Base-by-base conservation (phyloP, 2,329 filamentous ascomycete species). In the Coleophoma cylindrospora region DNA sequence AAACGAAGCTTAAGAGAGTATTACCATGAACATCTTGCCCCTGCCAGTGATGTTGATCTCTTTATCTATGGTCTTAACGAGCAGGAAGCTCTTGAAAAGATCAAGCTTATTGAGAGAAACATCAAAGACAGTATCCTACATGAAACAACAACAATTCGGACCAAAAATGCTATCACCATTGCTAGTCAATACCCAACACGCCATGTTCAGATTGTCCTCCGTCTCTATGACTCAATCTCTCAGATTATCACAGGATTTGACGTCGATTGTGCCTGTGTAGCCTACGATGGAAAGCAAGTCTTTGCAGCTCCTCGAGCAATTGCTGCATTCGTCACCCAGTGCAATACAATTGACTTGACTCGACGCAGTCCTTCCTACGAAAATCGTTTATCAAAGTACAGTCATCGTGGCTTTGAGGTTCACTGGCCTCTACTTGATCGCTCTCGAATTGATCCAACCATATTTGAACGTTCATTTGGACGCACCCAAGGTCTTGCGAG, bases 221-320 rank as follows among this genome's bases (percentile, higher is more conserved):
- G 89, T 34, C 82, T 94, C 36, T 95, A 95, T 72, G 89, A 89
- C 61, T 91, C 85, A 0, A 71, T 95, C 43, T 86, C 87, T 1
- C 88, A 95, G 65, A 91, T 95, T 34, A 75, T 95, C 21, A 90
- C 89, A 3, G 90, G 90, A 0, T 95, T 95, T 59, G 90, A 95
- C 59, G 89, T 95, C 45, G 89, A 94, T 64, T 91, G 86, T 64
- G 86, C 88, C 1, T 89, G 89, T 54, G 86, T 83, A 21, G 89
- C 88, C 3, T 95, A 87, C 58, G 83, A 94, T 64, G 90, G 90
- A 34, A 77, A 79, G 17, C 86, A 94, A 61, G 89, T 95, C 15
- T 95, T 86, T 62, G 83, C 83, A 21, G 84, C 86, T 3, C 90
- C 90, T 2, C 79, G 90, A 50, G 89, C 89, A 2, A 66, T 95